Percentiles rank a stretch among this genome's conserved stretches.
Evolutionary conservation across 352 stramenopile species (phyloP).

Genomic region (Globisporangium iwayamae): DNA sequence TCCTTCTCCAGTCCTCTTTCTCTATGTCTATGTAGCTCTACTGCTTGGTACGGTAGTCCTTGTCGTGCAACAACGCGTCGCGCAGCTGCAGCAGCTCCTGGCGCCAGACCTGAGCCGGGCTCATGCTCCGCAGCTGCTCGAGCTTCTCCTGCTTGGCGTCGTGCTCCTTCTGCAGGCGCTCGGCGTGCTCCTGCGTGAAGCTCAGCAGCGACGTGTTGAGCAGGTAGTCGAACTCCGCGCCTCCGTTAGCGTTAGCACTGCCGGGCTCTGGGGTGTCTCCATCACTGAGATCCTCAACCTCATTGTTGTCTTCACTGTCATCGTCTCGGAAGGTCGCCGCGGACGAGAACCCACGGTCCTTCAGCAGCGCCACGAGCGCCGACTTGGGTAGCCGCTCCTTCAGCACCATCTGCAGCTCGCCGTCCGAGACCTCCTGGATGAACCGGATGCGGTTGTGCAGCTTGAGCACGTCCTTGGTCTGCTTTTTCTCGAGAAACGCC

Average conservation of each 20-base stretch:
- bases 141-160: constrained; percentile 87
- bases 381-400: constrained; percentile 65
- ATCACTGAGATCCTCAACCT: constrained; percentile 18
- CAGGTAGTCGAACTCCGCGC: constrained; percentile 95
- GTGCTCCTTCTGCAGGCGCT: constrained; percentile 90
- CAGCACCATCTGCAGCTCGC: constrained; percentile 89
- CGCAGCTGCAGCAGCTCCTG: constrained; percentile 57
- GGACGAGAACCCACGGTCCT: constrained; percentile 41
- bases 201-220: constrained; percentile 98
- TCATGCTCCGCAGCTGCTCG: constrained; percentile 81
- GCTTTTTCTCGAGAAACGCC: constrained; percentile 71
- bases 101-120: constrained; percentile 87
- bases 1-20: too few species aligned
- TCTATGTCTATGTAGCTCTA: constrained; percentile 9
- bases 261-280: background rate
- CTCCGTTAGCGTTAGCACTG: background rate
- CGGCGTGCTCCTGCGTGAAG: constrained; percentile 95
- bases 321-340: constrained; percentile 39
- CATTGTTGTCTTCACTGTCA: background rate
- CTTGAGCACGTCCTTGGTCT: constrained; percentile 84
- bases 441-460: constrained; percentile 97
- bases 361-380: constrained; percentile 49
- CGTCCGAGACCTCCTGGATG: constrained; percentile 93
- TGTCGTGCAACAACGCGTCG: constrained; percentile 55
- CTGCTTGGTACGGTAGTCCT: constrained; percentile 42